Evolutionary conservation across 345 rosid genomes (phyloP).

Genomic region (Trapa incisa): DNA sequence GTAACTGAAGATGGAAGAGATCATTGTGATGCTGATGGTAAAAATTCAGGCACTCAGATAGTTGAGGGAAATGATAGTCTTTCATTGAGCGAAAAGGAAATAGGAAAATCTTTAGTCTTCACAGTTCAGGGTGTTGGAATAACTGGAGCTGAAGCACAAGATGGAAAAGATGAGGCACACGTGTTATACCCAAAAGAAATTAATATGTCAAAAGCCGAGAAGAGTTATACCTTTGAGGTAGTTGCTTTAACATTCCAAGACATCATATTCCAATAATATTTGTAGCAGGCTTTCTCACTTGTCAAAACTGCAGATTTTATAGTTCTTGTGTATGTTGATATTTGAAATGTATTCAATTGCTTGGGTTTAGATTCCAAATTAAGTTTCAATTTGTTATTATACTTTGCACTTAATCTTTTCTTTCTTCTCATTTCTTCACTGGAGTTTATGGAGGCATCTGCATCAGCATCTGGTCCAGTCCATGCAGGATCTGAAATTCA

Average conservation of each 20-base stretch:
- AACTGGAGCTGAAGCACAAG: not conserved
- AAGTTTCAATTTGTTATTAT: not conserved
- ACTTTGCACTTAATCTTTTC: not conserved
- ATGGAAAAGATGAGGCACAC: slow-evolving; percentile 12
- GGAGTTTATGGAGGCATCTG: slow-evolving; percentile 50
- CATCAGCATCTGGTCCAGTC: slow-evolving; percentile 31
- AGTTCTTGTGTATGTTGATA: too few relatives aligned
- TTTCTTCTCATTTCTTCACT: slow-evolving; percentile 10
- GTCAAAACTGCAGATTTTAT: not conserved
- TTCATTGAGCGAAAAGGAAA: not conserved
- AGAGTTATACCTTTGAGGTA: slow-evolving; percentile 41
- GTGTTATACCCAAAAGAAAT: slow-evolving; percentile 18
- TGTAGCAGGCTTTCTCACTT: slow-evolving; percentile 19
- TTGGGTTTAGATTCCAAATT: too few relatives aligned
- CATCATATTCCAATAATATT: slow-evolving; percentile 23
- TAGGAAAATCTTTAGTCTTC: not conserved
- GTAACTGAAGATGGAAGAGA: slow-evolving; percentile 1
- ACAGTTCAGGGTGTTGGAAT: not conserved
- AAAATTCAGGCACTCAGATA: not conserved
- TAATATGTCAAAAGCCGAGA: slow-evolving; percentile 32
- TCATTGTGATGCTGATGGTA: not conserved
- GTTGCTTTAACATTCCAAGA: slow-evolving; percentile 23
- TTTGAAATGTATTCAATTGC: too few relatives aligned
- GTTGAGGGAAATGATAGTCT: not conserved
- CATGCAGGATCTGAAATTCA: slow-evolving; percentile 30